Evolutionary conservation across 176 grass and related monocot species (phyloP).

Genomic region (Eragrostis curvula): DNA sequence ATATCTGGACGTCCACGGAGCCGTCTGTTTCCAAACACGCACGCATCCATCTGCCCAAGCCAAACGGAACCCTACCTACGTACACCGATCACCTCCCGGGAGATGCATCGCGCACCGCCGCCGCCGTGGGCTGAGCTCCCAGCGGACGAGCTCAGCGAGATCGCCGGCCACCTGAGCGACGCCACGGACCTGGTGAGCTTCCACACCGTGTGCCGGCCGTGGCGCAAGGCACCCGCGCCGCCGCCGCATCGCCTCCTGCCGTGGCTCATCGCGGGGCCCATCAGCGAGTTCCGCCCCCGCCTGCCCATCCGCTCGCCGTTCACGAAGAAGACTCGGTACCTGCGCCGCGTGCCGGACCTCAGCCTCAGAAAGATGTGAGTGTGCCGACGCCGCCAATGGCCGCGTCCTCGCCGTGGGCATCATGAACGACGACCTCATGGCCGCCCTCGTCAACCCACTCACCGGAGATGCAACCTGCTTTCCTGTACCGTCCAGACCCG

Average conservation of each 20-base stretch:
- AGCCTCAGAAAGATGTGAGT: not conserved
- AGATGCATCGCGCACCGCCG: too few species aligned
- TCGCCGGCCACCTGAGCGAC: not conserved
- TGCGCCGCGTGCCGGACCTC: not conserved
- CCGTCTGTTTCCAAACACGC: too few species aligned
- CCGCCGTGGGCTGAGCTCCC: not conserved
- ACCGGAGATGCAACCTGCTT: not conserved
- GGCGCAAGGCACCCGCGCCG: not conserved
- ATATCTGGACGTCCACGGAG: too few species aligned
- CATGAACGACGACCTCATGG: too few species aligned
- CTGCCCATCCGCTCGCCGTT: too few species aligned
- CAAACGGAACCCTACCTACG: too few species aligned
- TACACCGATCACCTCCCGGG: too few species aligned
- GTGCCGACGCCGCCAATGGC: too few species aligned
- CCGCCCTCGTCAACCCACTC: not conserved
- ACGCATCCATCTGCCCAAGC: too few species aligned
- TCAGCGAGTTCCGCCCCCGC: too few species aligned
- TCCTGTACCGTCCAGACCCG: too few species aligned
- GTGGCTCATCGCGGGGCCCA: not conserved
- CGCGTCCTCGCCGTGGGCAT: not conserved
- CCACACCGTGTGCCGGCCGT: not conserved
- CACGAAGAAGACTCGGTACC: not conserved
- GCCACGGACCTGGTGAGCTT: not conserved
- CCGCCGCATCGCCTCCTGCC: not conserved
- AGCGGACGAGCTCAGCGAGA: not conserved